These are phyloP conservation scores for Zymoseptoria pseudotritici DNA, from an alignment of 2,329 filamentous ascomycete species.

Conservation along the genomic window DNA sequence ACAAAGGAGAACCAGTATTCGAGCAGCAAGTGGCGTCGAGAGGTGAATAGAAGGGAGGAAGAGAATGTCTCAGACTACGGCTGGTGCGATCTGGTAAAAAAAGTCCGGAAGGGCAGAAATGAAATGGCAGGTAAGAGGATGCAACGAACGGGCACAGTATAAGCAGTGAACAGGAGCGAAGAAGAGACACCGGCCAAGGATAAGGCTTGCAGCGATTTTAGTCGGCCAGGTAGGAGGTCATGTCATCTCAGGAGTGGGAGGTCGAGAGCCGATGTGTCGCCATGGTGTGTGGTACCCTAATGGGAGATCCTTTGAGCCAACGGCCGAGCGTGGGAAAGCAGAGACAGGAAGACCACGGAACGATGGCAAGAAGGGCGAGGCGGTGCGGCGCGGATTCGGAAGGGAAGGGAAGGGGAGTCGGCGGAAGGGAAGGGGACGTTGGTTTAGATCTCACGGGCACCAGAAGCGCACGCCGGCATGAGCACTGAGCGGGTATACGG, in stretches of 20 bases:
- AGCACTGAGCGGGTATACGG: background rate
- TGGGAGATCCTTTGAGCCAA: background rate
- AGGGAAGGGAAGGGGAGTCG: no score
- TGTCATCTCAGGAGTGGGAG: background rate
- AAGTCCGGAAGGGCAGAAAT: background rate
- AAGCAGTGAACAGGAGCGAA: background rate
- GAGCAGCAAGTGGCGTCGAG: background rate
- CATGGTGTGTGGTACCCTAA: background rate
- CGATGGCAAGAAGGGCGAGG: background rate
- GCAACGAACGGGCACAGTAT: background rate
- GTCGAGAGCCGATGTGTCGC: background rate
- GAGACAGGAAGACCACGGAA: background rate
- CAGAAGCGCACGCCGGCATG: background rate
- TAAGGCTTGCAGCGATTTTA: background rate
- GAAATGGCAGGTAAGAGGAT: background rate
- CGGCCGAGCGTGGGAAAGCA: background rate
- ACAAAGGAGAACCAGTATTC: background rate
- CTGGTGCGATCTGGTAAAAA: background rate
- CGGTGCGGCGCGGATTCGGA: background rate
- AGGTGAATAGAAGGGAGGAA: background rate
- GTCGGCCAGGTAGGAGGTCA: background rate
- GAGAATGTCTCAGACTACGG: background rate
- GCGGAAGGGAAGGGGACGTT: no score
- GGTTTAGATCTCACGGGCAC: background rate
- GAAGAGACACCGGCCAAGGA: background rate